These are phyloP conservation scores for Leccinum boreale DNA, from an alignment of 768 basidiomycete species.

Conservation along the genomic window DNA sequence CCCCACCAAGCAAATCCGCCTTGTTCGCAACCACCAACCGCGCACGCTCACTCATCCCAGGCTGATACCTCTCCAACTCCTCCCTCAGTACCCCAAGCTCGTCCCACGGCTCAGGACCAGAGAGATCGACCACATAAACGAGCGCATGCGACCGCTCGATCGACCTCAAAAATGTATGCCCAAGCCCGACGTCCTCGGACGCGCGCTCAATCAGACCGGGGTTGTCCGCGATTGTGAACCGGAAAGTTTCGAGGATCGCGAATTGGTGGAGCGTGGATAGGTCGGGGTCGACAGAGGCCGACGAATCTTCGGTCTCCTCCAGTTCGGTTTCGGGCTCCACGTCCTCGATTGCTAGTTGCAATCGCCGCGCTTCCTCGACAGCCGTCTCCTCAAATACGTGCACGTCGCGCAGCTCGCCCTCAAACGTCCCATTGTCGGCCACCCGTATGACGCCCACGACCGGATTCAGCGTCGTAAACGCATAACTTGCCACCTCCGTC, in stretches of 20 bases:
- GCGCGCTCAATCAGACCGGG: constrained; percentile 87
- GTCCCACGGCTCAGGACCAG: constrained; percentile 68
- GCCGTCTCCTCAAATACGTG: constrained; percentile 65
- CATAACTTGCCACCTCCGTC: constrained; percentile 84
- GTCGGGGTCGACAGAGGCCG: neutral
- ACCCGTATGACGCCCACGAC: constrained; percentile 89
- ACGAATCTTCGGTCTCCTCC: neutral
- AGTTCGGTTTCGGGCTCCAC: constrained; percentile 28
- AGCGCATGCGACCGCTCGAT: constrained; percentile 91
- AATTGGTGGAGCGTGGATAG: constrained; percentile 40
- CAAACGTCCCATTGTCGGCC: constrained; percentile 72
- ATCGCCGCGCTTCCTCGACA: constrained; percentile 46
- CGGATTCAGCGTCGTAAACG: constrained; percentile 95
- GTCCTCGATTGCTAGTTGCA: constrained; percentile 31
- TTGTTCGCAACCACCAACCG: constrained; percentile 92
- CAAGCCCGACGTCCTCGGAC: constrained; percentile 87
- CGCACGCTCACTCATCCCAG: constrained; percentile 72
- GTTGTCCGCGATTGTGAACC: constrained; percentile 97
- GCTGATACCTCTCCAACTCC: constrained; percentile 83
- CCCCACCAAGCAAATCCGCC: constrained; percentile 74
- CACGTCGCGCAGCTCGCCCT: constrained; percentile 51
- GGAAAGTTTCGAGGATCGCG: constrained; percentile 66
- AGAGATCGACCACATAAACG: constrained; percentile 90
- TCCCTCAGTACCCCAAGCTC: constrained; percentile 68
- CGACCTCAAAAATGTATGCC: constrained; percentile 88